Base-by-base conservation (phyloP, 345 rosid genomes). In the Murraya koenigii region DNA sequence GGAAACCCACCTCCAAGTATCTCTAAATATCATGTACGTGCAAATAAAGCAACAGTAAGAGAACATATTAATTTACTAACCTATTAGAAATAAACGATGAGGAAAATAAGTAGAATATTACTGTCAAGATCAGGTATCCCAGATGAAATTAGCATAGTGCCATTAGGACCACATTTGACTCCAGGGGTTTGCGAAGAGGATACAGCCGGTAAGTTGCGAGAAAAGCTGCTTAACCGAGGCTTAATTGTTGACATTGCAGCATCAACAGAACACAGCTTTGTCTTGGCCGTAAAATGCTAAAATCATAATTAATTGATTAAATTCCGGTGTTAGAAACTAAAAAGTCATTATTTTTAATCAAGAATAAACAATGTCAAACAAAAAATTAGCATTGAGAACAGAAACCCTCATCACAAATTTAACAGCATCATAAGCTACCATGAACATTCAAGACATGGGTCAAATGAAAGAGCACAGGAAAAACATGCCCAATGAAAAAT, bases 101-200 rank as follows among this genome's bases (percentile, higher is more conserved):
- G 44, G 35, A 75, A 63, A 20, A 23, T 71, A 36, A 22, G 38
- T 11, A 76, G 67, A 75, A 67, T 19, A 78, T 86, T 85, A 94
- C 98, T 90, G 86, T 94, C 99, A 74, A 96, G 97, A 80, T 94
- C 97, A 28, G 94, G 89, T 77, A 96, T 88, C 38, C 99, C 97
- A 4, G 97, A 87, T 0, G 98, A 93, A 32, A 92, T 73, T 47
- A 91, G 87, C 74, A 85, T 82, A 26, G 90, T 90, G 88, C 92
- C 97, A 77, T 91, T 94, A 61, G 99, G 97, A 75, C 98, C 97
- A 35, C 84, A 80, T 81, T 92, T 94, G 80, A 94, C 80, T 74
- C 97, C 98, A 30, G 95, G 95, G 62, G 71, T 64, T 66, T 81
- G 90, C 63, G 88, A 61, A 0, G 91, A 62, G 47, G 89, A 69